Conservation (phyloP, 2,329 filamentous ascomycete species). For the Bipolaris victoriae region DNA sequence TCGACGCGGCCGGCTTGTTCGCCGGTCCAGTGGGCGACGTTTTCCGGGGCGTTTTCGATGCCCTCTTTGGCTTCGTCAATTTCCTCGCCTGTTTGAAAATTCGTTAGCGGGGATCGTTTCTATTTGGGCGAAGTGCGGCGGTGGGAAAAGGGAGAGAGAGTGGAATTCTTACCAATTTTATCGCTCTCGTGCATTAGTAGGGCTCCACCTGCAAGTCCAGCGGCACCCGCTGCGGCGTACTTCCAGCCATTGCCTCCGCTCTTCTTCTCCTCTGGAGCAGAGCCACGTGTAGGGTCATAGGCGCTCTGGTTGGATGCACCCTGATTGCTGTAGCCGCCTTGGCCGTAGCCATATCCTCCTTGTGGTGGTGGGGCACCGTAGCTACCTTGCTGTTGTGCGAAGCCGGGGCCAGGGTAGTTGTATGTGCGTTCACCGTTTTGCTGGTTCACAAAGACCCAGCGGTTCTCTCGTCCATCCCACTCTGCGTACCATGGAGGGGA, state of each 20-base stretch:
- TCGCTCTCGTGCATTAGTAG: slow-evolving; percentile 36
- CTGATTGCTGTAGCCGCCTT: slow-evolving; percentile 24
- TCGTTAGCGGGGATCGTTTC: background rate
- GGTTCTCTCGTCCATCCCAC: slow-evolving; percentile 30
- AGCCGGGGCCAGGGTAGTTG: slow-evolving; percentile 31
- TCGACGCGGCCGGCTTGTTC: slow-evolving; percentile 33
- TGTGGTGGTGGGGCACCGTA: slow-evolving; percentile 20
- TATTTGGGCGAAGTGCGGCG: background rate
- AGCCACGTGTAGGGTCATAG: slow-evolving; percentile 24
- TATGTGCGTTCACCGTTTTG: slow-evolving; percentile 33
- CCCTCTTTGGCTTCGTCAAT: slow-evolving; percentile 27
- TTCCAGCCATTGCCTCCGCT: slow-evolving; percentile 35
- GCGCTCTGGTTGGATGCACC: slow-evolving; percentile 25
- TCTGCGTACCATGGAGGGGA: slow-evolving; percentile 34
- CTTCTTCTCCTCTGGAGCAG: slow-evolving; percentile 25
- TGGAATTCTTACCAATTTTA: slow-evolving; percentile 28
- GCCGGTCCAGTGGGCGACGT: slow-evolving; percentile 32
- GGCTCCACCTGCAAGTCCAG: slow-evolving; percentile 32
- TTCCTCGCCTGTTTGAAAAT: slow-evolving; percentile 22
- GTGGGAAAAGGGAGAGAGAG: no score
- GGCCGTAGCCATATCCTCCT: slow-evolving; percentile 19
- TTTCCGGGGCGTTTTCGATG: slow-evolving; percentile 31
- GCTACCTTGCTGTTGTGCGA: slow-evolving; percentile 28
- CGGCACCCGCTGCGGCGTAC: slow-evolving; percentile 34
- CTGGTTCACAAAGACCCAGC: slow-evolving; percentile 38